Evolutionary conservation across 345 rosid species (phyloP), one percentile per base, ranked within the genome.

Genomic region (Isatis tinctoria): DNA sequence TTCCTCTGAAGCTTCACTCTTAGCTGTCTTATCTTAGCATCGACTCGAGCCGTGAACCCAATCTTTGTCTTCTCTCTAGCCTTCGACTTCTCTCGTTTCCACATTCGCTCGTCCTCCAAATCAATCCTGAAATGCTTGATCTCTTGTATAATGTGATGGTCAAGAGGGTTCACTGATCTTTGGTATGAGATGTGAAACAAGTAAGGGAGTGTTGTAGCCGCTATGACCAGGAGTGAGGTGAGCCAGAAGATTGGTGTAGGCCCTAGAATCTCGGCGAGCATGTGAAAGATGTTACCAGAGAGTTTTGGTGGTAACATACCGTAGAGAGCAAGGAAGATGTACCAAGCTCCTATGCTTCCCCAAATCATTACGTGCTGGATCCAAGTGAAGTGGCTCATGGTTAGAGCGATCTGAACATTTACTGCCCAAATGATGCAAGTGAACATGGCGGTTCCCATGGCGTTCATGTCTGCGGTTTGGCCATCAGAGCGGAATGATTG

Each of bases 331-430:
- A 87, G 74, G 86, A 92, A 88, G 8, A 88, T 9, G 79, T 86
- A 88, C 96, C 97, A 83, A 7, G 83, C 62, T 5, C 64, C 48
- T 54, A 91, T 87, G 75, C 91, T 91, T 30, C 93, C 93, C 93
- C 95, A 86, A 61, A 91, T 83, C 80, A 81, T 74, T 16, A 87
- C 74, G 36, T 87, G 95, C 35, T 87, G 90, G 72, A 89, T 89
- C 97, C 91, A 91, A 1, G 88, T 89, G 86, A 87, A 91, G 74
- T 91, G 89, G 73, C 79, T 87, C 80, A 83, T 86, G 0, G 80
- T 79, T 20, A 92, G 80, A 8, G 90, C 93, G 0, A 89, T 92
- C 64, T 89, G 93, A 68, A 84, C 86, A 13, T 89, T 92, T 8
- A 88, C 90, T 0, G 86, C 79, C 87, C 89, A 87, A n/a, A 92